These are phyloP conservation scores for Brettanomyces sp. DNA, from an alignment of 805 yeast genomes.

Conservation along the genomic window DNA sequence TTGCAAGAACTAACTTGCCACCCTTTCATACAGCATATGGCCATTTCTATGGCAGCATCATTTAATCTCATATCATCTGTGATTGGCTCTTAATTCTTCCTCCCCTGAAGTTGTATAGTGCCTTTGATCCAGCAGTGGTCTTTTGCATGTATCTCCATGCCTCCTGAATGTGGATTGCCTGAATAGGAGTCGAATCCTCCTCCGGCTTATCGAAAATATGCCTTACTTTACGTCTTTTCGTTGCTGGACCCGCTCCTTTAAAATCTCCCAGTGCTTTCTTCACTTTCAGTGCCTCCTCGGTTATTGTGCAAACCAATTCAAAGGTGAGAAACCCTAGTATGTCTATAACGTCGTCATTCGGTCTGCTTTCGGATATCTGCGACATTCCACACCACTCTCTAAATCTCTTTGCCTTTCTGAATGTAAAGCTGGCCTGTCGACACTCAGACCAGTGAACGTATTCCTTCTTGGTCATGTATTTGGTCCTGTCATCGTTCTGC, in stretches of 20 bases:
- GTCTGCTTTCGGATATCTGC: slow-evolving; percentile 76
- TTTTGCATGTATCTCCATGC: slow-evolving; percentile 80
- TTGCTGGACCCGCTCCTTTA: slow-evolving; percentile 8
- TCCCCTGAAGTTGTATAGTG: slow-evolving; percentile 65
- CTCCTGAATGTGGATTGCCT: slow-evolving; percentile 74
- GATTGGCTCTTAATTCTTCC: slow-evolving; percentile 48
- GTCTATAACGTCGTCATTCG: slow-evolving; percentile 94
- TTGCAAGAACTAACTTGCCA: too few relatives aligned
- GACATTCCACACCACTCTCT: slow-evolving; percentile 93
- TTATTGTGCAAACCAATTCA: slow-evolving; percentile 90
- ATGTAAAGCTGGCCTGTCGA: slow-evolving; percentile 94
- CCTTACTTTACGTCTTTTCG: slow-evolving; percentile 31
- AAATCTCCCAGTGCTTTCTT: slow-evolving; percentile 31
- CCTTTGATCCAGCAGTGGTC: slow-evolving; percentile 45
- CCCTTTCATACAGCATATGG: background rate
- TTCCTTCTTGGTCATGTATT: slow-evolving; percentile 90
- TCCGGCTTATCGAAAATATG: slow-evolving; percentile 83
- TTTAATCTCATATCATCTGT: slow-evolving; percentile 29
- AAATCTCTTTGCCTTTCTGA: slow-evolving; percentile 86
- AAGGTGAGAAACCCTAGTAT: slow-evolving; percentile 91
- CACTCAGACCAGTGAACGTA: slow-evolving; percentile 99
- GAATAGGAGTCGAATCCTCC: slow-evolving; percentile 66
- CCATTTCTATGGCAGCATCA: background rate
- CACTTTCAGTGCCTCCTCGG: slow-evolving; percentile 82
- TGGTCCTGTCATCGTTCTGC: slow-evolving; percentile 89